A percentile compares a stretch with the other conserved stretches of the same genome.
These are phyloP conservation scores for Phylloporus sp. DNA, from an alignment of 1,284 basidiomycete species.

Conservation along the genomic window DNA sequence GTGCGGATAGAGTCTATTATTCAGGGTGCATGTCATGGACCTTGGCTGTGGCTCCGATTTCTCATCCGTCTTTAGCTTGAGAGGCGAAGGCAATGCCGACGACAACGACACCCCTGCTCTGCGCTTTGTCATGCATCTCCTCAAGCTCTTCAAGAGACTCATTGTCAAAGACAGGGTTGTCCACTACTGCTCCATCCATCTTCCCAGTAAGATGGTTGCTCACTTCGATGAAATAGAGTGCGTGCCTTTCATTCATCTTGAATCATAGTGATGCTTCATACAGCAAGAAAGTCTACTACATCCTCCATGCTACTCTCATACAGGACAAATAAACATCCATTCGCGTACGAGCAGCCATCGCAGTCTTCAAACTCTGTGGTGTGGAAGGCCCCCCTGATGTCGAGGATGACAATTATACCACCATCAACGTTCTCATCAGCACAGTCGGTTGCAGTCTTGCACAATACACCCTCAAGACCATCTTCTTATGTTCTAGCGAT, in stretches of 20 bases:
- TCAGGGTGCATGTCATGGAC: constrained; percentile 49
- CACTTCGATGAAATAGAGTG: constrained; percentile 87
- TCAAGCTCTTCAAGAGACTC: constrained; percentile 86
- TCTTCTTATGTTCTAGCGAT: constrained; percentile 87
- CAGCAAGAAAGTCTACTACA: constrained; percentile 83
- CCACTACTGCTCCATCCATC: constrained; percentile 79
- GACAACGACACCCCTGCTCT: constrained; percentile 75
- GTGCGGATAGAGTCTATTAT: too few relatives aligned
- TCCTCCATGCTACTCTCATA: constrained; percentile 69
- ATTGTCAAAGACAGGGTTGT: constrained; percentile 90
- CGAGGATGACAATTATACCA: constrained; percentile 66
- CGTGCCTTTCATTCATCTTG: constrained; percentile 27
- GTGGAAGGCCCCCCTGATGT: constrained; percentile 75
- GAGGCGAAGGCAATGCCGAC: constrained; percentile 51
- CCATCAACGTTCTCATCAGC: constrained; percentile 74
- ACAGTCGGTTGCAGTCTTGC: constrained; percentile 75
- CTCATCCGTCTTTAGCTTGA: constrained; percentile 26
- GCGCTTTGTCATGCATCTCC: constrained; percentile 74
- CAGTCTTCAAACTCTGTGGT: constrained; percentile 83
- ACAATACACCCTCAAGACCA: constrained; percentile 60
- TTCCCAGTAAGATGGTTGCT: constrained; percentile 82
- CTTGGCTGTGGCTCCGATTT: neutral
- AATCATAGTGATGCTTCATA: neutral
- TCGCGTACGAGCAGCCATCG: constrained; percentile 85
- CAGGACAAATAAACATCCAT: constrained; percentile 87